These are phyloP conservation scores for Akanthomyces muscarius DNA, from an alignment of 2,329 filamentous ascomycete species.

Conservation along the genomic window DNA sequence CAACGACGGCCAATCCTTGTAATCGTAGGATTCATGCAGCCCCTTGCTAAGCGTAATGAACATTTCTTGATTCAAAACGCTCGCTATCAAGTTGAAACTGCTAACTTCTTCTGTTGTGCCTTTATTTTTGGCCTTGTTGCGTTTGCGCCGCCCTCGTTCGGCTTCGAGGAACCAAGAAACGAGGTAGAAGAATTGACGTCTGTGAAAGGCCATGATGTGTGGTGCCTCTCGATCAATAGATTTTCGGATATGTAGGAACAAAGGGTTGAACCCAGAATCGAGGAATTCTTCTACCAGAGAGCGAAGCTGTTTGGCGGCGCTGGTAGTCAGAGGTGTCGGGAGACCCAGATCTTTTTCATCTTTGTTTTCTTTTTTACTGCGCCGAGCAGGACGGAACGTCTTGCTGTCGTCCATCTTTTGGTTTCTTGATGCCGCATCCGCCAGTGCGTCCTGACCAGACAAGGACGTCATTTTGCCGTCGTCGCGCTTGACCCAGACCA, in stretches of 20 bases:
- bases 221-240: slow-evolving; percentile 87
- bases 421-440: slow-evolving; percentile 66
- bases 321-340: slow-evolving; percentile 63
- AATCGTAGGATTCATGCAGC: slow-evolving; percentile 74
- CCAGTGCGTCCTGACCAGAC: slow-evolving; percentile 81
- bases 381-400: slow-evolving; percentile 78
- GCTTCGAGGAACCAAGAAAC: slow-evolving; percentile 90
- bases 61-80: slow-evolving; percentile 89
- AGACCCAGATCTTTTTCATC: slow-evolving; percentile 73
- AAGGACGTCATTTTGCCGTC: slow-evolving; percentile 81
- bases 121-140: slow-evolving; percentile 51
- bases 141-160: slow-evolving; percentile 67
- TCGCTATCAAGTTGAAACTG: slow-evolving; percentile 81
- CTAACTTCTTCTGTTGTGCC: slow-evolving; percentile 53
- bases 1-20: slow-evolving; percentile 83
- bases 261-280: slow-evolving; percentile 90
- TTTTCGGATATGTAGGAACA: slow-evolving; percentile 80
- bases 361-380: slow-evolving; percentile 56
- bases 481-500: slow-evolving; percentile 92
- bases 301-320: slow-evolving; percentile 72
- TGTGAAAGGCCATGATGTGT: slow-evolving; percentile 71
- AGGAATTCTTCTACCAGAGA: slow-evolving; percentile 89
- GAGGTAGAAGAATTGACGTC: slow-evolving; percentile 85
- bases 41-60: slow-evolving; percentile 83
- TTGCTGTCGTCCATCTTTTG: slow-evolving; percentile 89